These are phyloP conservation scores for Ceratobasidium sp. DNA, from an alignment of 1,284 basidiomycete genomes.

Conservation along the genomic window DNA sequence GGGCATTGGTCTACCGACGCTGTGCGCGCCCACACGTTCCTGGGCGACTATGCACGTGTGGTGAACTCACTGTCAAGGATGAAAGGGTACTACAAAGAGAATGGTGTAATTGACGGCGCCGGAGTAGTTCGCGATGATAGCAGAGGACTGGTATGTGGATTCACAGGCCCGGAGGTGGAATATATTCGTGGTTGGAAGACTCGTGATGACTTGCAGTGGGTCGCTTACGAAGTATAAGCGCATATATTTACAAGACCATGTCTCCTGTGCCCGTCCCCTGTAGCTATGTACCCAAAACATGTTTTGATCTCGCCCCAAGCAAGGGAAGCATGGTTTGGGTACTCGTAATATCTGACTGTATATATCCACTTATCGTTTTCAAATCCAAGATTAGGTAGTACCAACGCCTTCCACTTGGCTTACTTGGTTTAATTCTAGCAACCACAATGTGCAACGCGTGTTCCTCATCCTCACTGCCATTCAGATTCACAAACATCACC, in stretches of 20 bases:
- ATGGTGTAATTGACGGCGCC: constrained; percentile 22
- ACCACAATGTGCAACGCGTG: not conserved
- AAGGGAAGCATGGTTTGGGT: not conserved
- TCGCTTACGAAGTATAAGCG: constrained; percentile 16
- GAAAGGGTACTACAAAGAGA: too few species aligned
- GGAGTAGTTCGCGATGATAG: constrained; percentile 19
- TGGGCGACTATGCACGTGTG: constrained; percentile 14
- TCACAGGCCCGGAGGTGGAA: constrained; percentile 2
- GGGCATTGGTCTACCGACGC: constrained; percentile 37
- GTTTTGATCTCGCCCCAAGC: too few species aligned
- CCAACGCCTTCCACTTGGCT: too few species aligned
- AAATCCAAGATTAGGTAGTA: not conserved
- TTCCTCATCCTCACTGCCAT: constrained; percentile 24
- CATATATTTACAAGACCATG: not conserved
- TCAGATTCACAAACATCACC: constrained; percentile 17
- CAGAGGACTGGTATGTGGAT: constrained; percentile 36
- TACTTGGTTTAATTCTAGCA: not conserved
- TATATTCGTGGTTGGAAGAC: not conserved
- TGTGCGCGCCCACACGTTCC: constrained; percentile 31
- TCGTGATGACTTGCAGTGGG: not conserved
- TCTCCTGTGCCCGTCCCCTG: too few species aligned
- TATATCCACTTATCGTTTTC: not conserved
- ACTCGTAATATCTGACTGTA: not conserved
- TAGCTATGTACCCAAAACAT: too few species aligned
- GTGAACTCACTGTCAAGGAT: constrained; percentile 11